Evolutionary conservation across 495 filamentous ascomycete species (phyloP), one percentile per base, ranked within the genome.

Genomic region (Penicillium malachiteum): DNA sequence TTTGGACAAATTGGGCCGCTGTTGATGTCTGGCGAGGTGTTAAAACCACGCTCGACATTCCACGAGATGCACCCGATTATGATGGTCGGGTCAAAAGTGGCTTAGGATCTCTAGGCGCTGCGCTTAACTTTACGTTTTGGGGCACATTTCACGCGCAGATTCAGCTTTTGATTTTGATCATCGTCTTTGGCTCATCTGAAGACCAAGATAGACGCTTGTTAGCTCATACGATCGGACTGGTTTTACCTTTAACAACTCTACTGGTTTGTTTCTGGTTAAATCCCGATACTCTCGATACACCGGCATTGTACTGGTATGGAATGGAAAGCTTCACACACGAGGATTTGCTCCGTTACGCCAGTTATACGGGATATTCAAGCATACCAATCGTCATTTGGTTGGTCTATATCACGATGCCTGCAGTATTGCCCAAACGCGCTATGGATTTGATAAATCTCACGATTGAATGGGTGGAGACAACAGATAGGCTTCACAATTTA

Each of bases 1-100:
- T 54, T 5, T 30, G 52, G 17, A 47, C 35, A 0, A 54, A 54
- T 13, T 48, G 52, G 52, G 43, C 44, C 8, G 52, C 52, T 9
- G 34, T 47, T 17, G 42, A 43, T 16, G 34, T 54, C 5, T 54
- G 37, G 14, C 33, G 52, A 13, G 52, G 34, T 16, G 9, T 48
- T 12, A 5, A 14, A 16, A 13, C 2, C 10, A 12, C 41, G n/a
- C 51, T 35, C 14, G 38, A 33, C 7, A 54, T 54, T n/a, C 51
- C 51, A 4, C 17, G 3, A 1, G 32, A 46, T 33, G 42, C 51
- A 2, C 30, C 30, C 34, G 37, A 33, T 2, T 54, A 48, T 31
- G 18, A 39, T 40, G 21, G 5, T 31, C 14, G 45, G 5, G 30
- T 46, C 33, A 33, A 41, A 7, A 38, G 16, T 16, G 10, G 32